Evolutionary conservation across 164 flowering plant genomes (phyloP), one percentile per base, ranked within the genome.

Genomic region (Warburgia ugandensis): DNA sequence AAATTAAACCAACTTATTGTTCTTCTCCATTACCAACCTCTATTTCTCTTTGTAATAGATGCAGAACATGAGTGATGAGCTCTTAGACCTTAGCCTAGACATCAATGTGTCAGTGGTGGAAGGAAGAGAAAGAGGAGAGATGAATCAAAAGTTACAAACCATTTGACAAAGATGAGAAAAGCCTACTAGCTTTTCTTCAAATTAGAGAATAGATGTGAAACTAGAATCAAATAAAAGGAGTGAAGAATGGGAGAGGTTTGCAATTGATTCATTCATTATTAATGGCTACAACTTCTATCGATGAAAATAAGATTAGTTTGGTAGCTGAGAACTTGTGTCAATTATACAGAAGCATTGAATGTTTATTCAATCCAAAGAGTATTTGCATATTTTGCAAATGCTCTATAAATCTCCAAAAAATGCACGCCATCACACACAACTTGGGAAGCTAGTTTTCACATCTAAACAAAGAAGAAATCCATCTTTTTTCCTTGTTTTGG

Each of bases 301-400:
- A 79, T 26, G 80, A 80, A 25, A 68, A 68, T 55, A 68, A 68
- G 37, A 1, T 54, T 2, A 37, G 4, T 16, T 41, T 50, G 1
- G 73, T 80, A 4, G 17, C 66, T 6, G 72, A 72, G 36, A 75
- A 70, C 27, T 68, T 84, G n/a, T 48, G 5, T 16, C 69, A 84
- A 41, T 52, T 84, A 16, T 84, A 73, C 55, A 68, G 48, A 32
- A 58, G 35, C n/a, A 79, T 30, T 76, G 9, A 67, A 44, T 0
- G 87, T 87, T 0, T 80, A 81, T 48, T 77, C 92, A 0, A 70
- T 81, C 30, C 87, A 79, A 50, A 45, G 92, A 26, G 81, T 84
- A 0, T 87, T 77, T 1, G 85, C 85, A 2, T 77, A 79, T 47
- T 84, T 84, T 29, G 78, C 80, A 0, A 87, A 84, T 33, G 92